phyloP scores from a whole-genome alignment of 208 protist species.

The Acanthamoeba triangularis region DNA sequence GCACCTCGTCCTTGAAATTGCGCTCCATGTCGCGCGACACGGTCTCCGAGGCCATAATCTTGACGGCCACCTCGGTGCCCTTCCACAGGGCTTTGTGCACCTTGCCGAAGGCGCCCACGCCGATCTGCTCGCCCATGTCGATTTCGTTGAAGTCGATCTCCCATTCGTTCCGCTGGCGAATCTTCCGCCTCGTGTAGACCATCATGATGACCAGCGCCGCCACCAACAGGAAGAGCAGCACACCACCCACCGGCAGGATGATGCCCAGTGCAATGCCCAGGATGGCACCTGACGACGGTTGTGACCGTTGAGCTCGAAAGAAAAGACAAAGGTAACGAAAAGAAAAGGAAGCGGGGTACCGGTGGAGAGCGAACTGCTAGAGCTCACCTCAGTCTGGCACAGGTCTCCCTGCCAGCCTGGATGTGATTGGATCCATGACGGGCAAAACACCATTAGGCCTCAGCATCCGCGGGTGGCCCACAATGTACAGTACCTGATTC shows the following conservation, averaged over 20 bases:
- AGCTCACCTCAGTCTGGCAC: neutral
- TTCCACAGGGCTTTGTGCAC: slow-evolving; percentile 45
- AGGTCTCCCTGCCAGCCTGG: neutral
- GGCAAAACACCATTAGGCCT: neutral
- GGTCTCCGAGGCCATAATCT: slow-evolving; percentile 53
- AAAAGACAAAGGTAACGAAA: neutral
- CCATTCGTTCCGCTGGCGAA: slow-evolving; percentile 8
- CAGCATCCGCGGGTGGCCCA: too few relatives aligned
- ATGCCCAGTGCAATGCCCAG: slow-evolving; percentile 20
- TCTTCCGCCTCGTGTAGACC: neutral
- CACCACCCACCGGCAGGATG: neutral
- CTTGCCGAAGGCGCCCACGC: neutral
- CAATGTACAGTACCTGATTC: slow-evolving; percentile 19
- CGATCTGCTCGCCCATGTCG: slow-evolving; percentile 21
- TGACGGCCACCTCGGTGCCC: slow-evolving; percentile 75
- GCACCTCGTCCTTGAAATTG: slow-evolving; percentile 86
- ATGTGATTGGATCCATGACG: neutral
- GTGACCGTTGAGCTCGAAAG: too few relatives aligned
- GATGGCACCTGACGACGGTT: neutral
- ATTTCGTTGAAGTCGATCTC: slow-evolving; percentile 58
- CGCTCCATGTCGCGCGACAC: slow-evolving; percentile 75
- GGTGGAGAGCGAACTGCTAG: neutral
- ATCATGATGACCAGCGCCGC: slow-evolving; percentile 34
- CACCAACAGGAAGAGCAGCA: neutral
- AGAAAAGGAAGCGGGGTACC: neutral